Conservation (phyloP, 129 eudicot genomes). For the Pseudognaphalium luteoalbum region DNA sequence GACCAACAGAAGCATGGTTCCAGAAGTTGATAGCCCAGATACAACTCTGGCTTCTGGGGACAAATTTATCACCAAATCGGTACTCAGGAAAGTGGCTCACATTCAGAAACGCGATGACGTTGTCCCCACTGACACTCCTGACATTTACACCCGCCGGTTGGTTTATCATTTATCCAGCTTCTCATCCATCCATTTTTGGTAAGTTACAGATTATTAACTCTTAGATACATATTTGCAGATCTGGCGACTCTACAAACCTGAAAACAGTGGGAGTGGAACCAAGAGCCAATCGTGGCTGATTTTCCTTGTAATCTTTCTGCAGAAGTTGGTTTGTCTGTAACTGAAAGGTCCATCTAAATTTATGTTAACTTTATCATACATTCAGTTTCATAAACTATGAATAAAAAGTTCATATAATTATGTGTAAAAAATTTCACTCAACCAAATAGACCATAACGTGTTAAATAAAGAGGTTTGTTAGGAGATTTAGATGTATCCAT, state of each 20-base stretch:
- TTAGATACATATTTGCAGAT: constrained; percentile 15
- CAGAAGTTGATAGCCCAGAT: constrained; percentile 37
- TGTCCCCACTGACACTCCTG: constrained; percentile 14
- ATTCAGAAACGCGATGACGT: constrained; percentile 29
- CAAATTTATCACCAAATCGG: constrained; percentile 31
- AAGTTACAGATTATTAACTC: not conserved
- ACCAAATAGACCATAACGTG: not conserved
- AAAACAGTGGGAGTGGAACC: constrained; percentile 34
- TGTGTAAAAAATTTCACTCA: not conserved
- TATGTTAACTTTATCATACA: not conserved
- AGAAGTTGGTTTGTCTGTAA: not conserved
- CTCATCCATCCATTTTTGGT: not conserved
- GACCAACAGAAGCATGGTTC: constrained; percentile 38
- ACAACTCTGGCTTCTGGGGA: constrained; percentile 26
- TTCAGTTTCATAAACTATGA: not conserved
- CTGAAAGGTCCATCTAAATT: constrained; percentile 3
- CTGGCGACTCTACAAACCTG: constrained; percentile 29
- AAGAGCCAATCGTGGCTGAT: constrained; percentile 30
- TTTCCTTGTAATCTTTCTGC: not conserved
- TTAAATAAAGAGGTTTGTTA: not conserved
- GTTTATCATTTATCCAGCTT: not conserved
- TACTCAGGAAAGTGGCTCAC: constrained; percentile 37
- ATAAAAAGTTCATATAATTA: no score
- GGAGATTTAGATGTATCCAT: not conserved
- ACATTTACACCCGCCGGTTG: constrained; percentile 23